Percentiles rank a stretch among this genome's conserved stretches.
phyloP scores from a whole-genome alignment of 768 basidiomycete genomes.

The Suillus clintonianus region DNA sequence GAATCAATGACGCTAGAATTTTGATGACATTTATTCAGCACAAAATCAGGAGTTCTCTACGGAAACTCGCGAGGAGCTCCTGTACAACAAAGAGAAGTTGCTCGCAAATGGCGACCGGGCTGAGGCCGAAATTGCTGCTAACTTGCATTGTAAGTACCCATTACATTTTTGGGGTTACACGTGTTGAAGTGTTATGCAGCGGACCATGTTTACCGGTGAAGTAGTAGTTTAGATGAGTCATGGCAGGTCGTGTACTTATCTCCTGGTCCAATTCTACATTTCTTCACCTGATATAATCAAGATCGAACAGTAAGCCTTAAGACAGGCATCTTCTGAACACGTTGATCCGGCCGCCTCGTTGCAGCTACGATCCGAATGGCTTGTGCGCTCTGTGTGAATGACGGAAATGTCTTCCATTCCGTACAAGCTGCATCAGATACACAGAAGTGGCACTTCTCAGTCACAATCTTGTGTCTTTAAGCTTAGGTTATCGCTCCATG shows the following conservation, averaged over 20 bases:
- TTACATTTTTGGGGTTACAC: conserved; percentile 14
- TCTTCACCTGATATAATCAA: not conserved
- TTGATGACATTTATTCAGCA: conserved; percentile 46
- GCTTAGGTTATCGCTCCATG: conserved; percentile 1
- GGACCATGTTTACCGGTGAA: conserved; percentile 85
- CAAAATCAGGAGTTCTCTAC: conserved; percentile 98
- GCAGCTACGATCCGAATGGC: not conserved
- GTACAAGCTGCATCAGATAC: not conserved
- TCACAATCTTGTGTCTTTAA: conserved; percentile 1
- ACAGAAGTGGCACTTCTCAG: not conserved
- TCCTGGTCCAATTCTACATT: not conserved
- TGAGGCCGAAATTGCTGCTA: conserved; percentile 97
- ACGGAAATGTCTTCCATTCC: conserved; percentile 1
- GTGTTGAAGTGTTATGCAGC: conserved; percentile 46
- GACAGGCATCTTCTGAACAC: not conserved
- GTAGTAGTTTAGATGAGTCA: conserved; percentile 10
- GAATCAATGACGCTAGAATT: conserved; percentile 8
- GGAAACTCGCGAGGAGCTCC: conserved; percentile 95
- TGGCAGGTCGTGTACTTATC: conserved; percentile 26
- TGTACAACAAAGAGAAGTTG: conserved; percentile 99
- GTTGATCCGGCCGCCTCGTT: not conserved
- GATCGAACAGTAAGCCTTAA: not conserved
- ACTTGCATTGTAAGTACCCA: conserved; percentile 65
- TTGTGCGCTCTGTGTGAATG: not conserved
- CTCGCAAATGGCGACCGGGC: conserved; percentile 94